phyloP scores from a whole-genome alignment of 192 early-diverging fungal genomes.

The Umbelopsis vinacea region DNA sequence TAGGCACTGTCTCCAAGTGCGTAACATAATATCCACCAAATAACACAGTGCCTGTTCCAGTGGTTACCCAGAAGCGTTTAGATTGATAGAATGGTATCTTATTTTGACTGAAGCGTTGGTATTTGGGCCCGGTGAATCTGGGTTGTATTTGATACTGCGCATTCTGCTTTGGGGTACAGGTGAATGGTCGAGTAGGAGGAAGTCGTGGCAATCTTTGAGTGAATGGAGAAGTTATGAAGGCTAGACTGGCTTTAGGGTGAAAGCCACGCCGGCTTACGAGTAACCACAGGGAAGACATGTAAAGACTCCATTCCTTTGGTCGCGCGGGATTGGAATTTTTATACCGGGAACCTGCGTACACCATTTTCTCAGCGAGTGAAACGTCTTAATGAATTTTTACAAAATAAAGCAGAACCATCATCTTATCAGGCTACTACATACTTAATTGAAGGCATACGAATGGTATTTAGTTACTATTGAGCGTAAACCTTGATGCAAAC shows the following conservation, averaged over 20 bases:
- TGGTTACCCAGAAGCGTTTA: slow-evolving; percentile 31
- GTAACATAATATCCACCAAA: slow-evolving; percentile 65
- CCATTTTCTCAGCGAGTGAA: no score
- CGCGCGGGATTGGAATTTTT: no score
- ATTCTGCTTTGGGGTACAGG: not conserved
- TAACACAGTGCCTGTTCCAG: slow-evolving; percentile 36
- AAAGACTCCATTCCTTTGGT: no score
- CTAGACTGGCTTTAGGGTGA: not conserved
- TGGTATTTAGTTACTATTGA: no score
- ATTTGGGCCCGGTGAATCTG: slow-evolving; percentile 3
- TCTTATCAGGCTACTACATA: no score
- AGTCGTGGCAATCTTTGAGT: not conserved
- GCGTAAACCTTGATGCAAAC: no score
- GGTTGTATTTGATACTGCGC: not conserved
- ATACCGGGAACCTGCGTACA: no score
- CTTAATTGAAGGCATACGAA: no score
- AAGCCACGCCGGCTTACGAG: not conserved
- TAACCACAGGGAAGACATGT: not conserved
- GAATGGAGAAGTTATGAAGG: not conserved
- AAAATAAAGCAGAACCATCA: no score
- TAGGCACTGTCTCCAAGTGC: slow-evolving; percentile 79
- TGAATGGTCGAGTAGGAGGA: no score
- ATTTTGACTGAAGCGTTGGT: slow-evolving; percentile 27
- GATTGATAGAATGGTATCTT: slow-evolving; percentile 27
- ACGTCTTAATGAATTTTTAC: no score